phyloP scores from a whole-genome alignment of 2,329 filamentous ascomycete genomes.

The Fusarium chlamydosporum region DNA sequence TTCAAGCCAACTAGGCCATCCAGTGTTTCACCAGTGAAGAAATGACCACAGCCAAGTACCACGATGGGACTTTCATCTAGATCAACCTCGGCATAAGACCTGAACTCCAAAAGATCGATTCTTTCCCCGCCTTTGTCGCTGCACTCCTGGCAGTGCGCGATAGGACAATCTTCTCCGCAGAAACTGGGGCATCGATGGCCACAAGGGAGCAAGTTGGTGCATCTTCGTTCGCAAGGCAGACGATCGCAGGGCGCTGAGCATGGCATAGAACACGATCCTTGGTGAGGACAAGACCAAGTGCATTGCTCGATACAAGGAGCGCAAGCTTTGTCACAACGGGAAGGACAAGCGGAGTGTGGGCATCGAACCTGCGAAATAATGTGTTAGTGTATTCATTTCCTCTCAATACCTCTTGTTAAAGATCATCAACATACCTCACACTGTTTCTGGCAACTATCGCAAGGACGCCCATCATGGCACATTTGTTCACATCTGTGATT shows the following conservation, averaged over 20 bases:
- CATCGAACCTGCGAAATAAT: slow-evolving; percentile 59
- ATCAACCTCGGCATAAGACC: slow-evolving; percentile 68
- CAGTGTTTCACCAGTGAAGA: slow-evolving; percentile 70
- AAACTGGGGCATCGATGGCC: slow-evolving; percentile 73
- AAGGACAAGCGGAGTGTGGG: slow-evolving; percentile 67
- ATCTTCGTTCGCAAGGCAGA: slow-evolving; percentile 74
- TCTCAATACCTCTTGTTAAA: not conserved
- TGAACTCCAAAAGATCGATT: slow-evolving; percentile 70
- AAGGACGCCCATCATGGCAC: slow-evolving; percentile 35
- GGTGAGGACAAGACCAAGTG: slow-evolving; percentile 68
- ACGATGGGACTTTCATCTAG: slow-evolving; percentile 71
- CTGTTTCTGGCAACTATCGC: slow-evolving; percentile 67
- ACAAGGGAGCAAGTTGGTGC: slow-evolving; percentile 65
- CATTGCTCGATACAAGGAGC: slow-evolving; percentile 67
- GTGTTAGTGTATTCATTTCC: not conserved
- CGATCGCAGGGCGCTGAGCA: slow-evolving; percentile 76
- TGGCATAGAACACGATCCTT: slow-evolving; percentile 64
- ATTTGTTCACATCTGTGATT: slow-evolving; percentile 65
- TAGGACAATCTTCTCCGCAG: slow-evolving; percentile 74
- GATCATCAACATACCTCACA: slow-evolving; percentile 60
- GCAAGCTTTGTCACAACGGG: slow-evolving; percentile 70
- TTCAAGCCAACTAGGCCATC: slow-evolving; percentile 70
- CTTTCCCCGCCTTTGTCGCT: slow-evolving; percentile 55
- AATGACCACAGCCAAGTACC: slow-evolving; percentile 73
- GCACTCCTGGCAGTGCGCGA: slow-evolving; percentile 70